phyloP scores from a whole-genome alignment of 768 basidiomycete genomes.

The Pilatotrama ljubarskyi region DNA sequence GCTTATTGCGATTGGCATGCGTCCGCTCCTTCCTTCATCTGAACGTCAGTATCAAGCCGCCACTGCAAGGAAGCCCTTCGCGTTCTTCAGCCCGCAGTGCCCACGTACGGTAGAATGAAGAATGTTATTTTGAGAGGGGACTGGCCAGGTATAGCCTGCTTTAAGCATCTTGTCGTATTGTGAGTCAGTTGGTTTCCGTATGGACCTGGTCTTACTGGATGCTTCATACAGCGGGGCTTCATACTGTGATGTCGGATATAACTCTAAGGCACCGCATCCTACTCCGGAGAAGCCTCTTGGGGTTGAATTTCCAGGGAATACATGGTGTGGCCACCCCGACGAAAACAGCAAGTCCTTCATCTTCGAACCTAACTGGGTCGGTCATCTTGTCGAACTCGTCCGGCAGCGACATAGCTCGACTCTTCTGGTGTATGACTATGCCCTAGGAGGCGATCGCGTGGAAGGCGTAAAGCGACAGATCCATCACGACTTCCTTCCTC shows the following conservation, averaged over 20 bases:
- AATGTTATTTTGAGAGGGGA: neutral
- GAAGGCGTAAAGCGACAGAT: slow-evolving; percentile 43
- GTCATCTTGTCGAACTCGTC: slow-evolving; percentile 46
- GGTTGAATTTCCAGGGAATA: slow-evolving; percentile 48
- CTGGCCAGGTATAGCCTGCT: neutral
- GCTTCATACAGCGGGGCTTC: slow-evolving; percentile 53
- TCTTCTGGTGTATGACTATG: slow-evolving; percentile 58
- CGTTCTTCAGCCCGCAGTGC: no score
- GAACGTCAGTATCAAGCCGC: no score
- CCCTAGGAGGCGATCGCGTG: slow-evolving; percentile 50
- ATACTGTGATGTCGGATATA: slow-evolving; percentile 44
- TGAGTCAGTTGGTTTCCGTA: neutral
- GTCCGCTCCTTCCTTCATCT: no score
- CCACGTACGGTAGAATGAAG: no score
- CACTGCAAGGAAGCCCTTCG: no score
- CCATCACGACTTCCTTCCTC: slow-evolving; percentile 38
- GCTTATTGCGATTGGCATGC: no score
- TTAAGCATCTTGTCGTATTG: slow-evolving; percentile 1
- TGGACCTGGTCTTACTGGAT: neutral
- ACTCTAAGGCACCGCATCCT: slow-evolving; percentile 28
- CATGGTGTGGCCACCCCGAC: slow-evolving; percentile 41
- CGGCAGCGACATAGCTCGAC: slow-evolving; percentile 33
- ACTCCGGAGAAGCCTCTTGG: slow-evolving; percentile 47
- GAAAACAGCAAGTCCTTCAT: slow-evolving; percentile 32
- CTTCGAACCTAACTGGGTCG: slow-evolving; percentile 59